These are phyloP conservation scores for Stromatinia cepivora DNA, from an alignment of 2,329 filamentous ascomycete species.

Conservation along the genomic window DNA sequence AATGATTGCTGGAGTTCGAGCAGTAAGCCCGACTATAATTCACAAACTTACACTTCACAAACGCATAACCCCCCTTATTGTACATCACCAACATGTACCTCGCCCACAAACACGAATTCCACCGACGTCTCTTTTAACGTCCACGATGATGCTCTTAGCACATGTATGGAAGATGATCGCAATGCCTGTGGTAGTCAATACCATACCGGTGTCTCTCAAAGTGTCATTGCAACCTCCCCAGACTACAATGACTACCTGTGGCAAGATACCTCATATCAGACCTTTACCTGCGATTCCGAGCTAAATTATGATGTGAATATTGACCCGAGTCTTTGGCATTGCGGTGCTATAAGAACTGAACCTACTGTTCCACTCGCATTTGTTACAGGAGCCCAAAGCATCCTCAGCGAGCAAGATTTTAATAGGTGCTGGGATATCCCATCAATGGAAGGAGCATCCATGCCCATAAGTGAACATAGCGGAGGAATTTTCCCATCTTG, in stretches of 20 bases:
- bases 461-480: neutral
- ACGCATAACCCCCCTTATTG: neutral
- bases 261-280: neutral
- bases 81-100: neutral
- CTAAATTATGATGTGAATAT: neutral
- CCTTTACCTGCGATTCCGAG: neutral
- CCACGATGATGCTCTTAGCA: neutral
- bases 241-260: neutral
- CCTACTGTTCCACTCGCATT: neutral
- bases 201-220: neutral
- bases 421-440: slow-evolving; percentile 1
- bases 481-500: neutral
- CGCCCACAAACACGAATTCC: neutral
- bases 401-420: neutral
- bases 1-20: neutral
- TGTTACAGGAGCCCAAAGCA: neutral
- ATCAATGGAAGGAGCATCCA: neutral
- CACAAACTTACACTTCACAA: neutral
- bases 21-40: neutral
- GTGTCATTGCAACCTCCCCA: neutral
- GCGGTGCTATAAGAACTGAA: neutral
- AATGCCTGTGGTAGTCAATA: neutral
- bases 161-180: neutral
- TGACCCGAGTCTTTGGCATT: neutral
- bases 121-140: neutral